Base-by-base conservation (phyloP, 805 yeast species). In the Phaffomyces opuntiae region DNA sequence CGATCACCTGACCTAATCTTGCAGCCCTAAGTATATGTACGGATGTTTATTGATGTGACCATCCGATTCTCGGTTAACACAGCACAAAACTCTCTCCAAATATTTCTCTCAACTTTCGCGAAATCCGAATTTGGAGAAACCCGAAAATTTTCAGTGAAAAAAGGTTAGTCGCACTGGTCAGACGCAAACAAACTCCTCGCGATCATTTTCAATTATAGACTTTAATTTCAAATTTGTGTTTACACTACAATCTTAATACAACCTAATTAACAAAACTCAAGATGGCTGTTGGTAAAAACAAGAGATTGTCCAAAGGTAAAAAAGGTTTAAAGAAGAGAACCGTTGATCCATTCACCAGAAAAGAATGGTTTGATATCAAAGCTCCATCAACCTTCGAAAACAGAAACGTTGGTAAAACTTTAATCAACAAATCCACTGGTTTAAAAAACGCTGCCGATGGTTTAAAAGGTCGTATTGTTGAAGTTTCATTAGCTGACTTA, bases 301-400 rank as follows among this genome's bases (percentile, higher is more conserved):
- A 85, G 83, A 77, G 84, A 72, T 73, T 80, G 69, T 74, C 80
- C 74, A 82, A 82, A 80, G 91, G 93, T 69, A 84, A 85, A 88
- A 91, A 91, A 78, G 97, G 98, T 69, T 78, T 88, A 74, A 91
- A 91, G 95, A 93, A 91, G 95, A 91, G 84, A 84, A 93, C 87
- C 70, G 95, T 89, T 63, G 99, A 91, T 81, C 98, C 98, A 70
- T 91, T 91, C 93, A 80, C 96, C 83, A 89, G 90, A 77, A 91
- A 91, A 79, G 98, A 90, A 67, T 91, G 98, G 98, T 90, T 78
- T 74, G 95, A 87, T 74, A 87, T 90, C 77, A 89, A 90, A 80
- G 98, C 98, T 60, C 98, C 98, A 69, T 83, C 97, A 66, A 89
- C 96, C 65, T 91, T 90, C 68, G 97, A 90, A 77, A 88, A 87